Conservation (phyloP, 2,329 filamentous ascomycete genomes). For the Hypocreales sp. region DNA sequence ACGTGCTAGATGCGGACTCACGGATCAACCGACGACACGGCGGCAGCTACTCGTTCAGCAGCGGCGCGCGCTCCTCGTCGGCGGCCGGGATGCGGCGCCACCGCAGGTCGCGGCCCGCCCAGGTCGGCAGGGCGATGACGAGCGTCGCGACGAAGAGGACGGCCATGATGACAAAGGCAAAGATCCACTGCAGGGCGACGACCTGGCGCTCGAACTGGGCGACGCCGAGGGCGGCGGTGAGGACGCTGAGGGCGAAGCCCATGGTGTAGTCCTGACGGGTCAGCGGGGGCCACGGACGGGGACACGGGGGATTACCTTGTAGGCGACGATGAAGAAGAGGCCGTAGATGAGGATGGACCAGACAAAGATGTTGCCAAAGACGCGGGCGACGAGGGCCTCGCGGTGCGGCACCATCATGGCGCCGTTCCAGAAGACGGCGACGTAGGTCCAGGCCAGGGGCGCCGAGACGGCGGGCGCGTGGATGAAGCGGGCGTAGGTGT, state of each 20-base stretch:
- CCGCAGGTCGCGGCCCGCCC: slow-evolving; percentile 40
- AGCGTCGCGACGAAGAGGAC: slow-evolving; percentile 56
- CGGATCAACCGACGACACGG: too few species aligned
- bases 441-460: slow-evolving; percentile 71
- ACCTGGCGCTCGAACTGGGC: slow-evolving; percentile 59
- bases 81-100: slow-evolving; percentile 27
- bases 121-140: slow-evolving; percentile 46
- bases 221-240: slow-evolving; percentile 61
- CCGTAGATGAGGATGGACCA: slow-evolving; percentile 72
- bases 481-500: slow-evolving; percentile 54
- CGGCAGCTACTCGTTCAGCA: slow-evolving; percentile 37
- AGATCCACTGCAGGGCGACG: slow-evolving; percentile 82
- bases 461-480: slow-evolving; percentile 62
- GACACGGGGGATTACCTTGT: slow-evolving; percentile 38
- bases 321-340: slow-evolving; percentile 55
- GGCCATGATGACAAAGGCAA: slow-evolving; percentile 71
- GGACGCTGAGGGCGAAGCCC: slow-evolving; percentile 61
- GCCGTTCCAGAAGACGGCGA: slow-evolving; percentile 80
- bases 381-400: slow-evolving; percentile 50
- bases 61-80: slow-evolving; percentile 45
- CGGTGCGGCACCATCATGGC: slow-evolving; percentile 64
- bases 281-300: slow-evolving; percentile 2
- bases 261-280: slow-evolving; percentile 50
- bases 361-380: slow-evolving; percentile 76
- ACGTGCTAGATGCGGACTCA: too few species aligned